Evolutionary conservation across 2,329 filamentous ascomycete species (phyloP).

Genomic region (Alternaria tenuissima): DNA sequence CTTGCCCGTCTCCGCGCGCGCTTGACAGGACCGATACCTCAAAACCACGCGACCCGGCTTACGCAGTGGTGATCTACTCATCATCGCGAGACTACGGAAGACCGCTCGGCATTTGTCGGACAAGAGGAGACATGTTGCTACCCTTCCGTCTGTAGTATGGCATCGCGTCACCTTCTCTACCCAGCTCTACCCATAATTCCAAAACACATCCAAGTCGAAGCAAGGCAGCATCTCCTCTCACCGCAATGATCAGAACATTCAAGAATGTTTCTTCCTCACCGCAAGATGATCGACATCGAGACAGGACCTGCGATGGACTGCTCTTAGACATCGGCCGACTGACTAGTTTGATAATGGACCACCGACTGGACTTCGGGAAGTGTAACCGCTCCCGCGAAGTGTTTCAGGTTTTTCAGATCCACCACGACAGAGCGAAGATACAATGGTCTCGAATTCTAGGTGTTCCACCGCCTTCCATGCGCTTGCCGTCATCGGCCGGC

Average conservation of each 20-base stretch:
- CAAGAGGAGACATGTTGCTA: slow-evolving; percentile 29
- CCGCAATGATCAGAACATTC: slow-evolving; percentile 23
- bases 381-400: slow-evolving; percentile 35
- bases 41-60: slow-evolving; percentile 2
- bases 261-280: slow-evolving; percentile 25
- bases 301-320: slow-evolving; percentile 26
- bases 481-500: slow-evolving; percentile 30
- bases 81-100: slow-evolving; percentile 11
- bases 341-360: slow-evolving; percentile 25
- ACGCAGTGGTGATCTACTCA: slow-evolving; percentile 3
- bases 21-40: slow-evolving; percentile 7
- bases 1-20: background rate
- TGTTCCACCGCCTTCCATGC: slow-evolving; percentile 12
- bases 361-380: slow-evolving; percentile 29
- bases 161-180: slow-evolving; percentile 16
- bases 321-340: slow-evolving; percentile 19
- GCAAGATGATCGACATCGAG: slow-evolving; percentile 31
- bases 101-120: slow-evolving; percentile 21
- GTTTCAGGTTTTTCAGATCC: slow-evolving; percentile 23
- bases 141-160: slow-evolving; percentile 25
- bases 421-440: slow-evolving; percentile 18
- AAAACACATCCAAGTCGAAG: slow-evolving; percentile 30
- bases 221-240: slow-evolving; percentile 21
- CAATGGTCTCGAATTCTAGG: slow-evolving; percentile 10
- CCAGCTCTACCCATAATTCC: slow-evolving; percentile 16